Evolutionary conservation across 306 rosid species (phyloP).

Genomic region (Sindora glabra): DNA sequence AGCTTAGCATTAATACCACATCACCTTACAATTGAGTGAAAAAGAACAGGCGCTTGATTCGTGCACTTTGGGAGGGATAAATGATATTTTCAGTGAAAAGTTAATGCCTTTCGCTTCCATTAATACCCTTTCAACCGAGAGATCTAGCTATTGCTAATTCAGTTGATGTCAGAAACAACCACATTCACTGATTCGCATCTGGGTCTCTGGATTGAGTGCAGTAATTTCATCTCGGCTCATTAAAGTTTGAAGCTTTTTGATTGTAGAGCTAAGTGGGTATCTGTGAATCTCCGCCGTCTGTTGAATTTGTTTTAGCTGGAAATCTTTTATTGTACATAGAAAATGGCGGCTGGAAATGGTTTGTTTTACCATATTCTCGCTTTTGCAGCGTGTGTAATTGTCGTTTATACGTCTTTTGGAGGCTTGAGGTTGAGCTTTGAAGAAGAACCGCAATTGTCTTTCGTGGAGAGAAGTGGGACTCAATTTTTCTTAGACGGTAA

Average conservation of each 20-base stretch:
- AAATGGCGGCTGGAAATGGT: slow-evolving; percentile 59
- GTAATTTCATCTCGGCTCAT: slow-evolving; percentile 21
- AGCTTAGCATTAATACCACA: background rate
- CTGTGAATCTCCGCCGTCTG: slow-evolving; percentile 17
- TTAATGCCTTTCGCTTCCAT: slow-evolving; percentile 7
- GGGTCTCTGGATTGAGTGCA: slow-evolving; percentile 11
- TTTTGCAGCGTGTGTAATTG: slow-evolving; percentile 50
- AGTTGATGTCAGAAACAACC: slow-evolving; percentile 3
- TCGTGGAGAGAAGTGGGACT: slow-evolving; percentile 72
- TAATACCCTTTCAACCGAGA: slow-evolving; percentile 10
- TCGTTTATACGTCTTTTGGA: slow-evolving; percentile 77
- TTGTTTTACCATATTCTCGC: slow-evolving; percentile 68
- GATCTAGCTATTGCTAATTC: slow-evolving; percentile 34
- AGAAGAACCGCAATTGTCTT: slow-evolving; percentile 32
- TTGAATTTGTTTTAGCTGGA: slow-evolving; percentile 21
- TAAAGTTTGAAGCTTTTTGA: slow-evolving; percentile 9
- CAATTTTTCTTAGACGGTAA: slow-evolving; percentile 66
- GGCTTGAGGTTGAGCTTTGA: slow-evolving; percentile 31
- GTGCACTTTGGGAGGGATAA: slow-evolving; percentile 3
- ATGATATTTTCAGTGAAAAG: slow-evolving; percentile 8
- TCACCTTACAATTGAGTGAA: slow-evolving; percentile 9
- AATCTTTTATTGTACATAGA: slow-evolving; percentile 1
- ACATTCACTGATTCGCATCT: slow-evolving; percentile 21
- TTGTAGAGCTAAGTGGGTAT: slow-evolving; percentile 29
- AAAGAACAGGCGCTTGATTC: background rate